Percentiles rank a stretch among this genome's conserved stretches.
Conservation (phyloP, 2,329 filamentous ascomycete genomes). For the Metarhizium anisopliae region DNA sequence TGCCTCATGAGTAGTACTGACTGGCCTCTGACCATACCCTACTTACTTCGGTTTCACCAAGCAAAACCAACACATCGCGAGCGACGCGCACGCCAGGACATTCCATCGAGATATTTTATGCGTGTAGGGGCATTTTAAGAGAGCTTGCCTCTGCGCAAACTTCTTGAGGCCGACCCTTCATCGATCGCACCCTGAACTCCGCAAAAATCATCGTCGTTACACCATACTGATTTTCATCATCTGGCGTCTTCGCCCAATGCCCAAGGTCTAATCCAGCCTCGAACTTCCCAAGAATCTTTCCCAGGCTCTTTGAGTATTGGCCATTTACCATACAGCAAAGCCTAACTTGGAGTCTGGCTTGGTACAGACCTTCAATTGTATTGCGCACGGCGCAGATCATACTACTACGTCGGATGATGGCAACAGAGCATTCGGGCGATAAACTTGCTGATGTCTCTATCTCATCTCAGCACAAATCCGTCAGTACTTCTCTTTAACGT, state of each 20-base stretch:
- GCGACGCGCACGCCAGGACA: conserved; percentile 1
- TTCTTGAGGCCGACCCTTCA: background rate
- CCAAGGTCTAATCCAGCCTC: background rate
- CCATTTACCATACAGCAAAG: background rate
- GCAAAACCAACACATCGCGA: conserved; percentile 2
- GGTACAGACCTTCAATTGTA: conserved; percentile 9
- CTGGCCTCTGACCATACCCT: conserved; percentile 15
- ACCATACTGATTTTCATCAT: background rate
- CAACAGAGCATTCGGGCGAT: conserved; percentile 49
- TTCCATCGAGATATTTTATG: background rate
- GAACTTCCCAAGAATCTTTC: background rate
- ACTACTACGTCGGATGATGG: conserved; percentile 47
- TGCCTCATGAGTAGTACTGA: conserved; percentile 19
- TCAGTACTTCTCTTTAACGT: conserved; percentile 16
- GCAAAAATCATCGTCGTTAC: background rate
- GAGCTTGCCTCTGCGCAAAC: background rate
- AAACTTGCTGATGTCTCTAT: conserved; percentile 45
- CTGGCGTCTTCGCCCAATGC: background rate
- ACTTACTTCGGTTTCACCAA: conserved; percentile 8
- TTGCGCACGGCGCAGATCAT: conserved; percentile 18
- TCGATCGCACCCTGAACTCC: background rate
- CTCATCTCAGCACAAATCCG: conserved; percentile 35
- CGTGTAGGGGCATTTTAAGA: background rate
- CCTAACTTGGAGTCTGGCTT: conserved; percentile 11
- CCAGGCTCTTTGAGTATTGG: background rate